Percentiles rank a stretch among this genome's conserved stretches.
These are phyloP conservation scores for Vigna radiata DNA, from an alignment of 306 rosid species.

Conservation along the genomic window DNA sequence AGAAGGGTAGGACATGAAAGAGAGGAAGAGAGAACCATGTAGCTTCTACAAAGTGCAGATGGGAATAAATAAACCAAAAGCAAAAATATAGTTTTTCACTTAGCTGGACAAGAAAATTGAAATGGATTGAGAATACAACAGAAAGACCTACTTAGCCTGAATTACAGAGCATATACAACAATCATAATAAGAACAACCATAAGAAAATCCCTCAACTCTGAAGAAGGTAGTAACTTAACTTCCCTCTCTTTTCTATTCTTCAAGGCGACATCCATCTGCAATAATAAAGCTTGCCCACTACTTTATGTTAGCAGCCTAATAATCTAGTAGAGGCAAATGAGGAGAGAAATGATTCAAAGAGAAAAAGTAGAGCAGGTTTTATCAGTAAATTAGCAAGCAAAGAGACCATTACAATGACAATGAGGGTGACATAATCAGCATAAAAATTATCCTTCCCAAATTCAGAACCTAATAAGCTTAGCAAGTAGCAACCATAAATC, in stretches of 20 bases:
- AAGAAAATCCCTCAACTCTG: constrained; percentile 47
- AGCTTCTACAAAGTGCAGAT: constrained; percentile 17
- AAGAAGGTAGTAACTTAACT: constrained; percentile 24
- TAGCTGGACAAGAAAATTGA: constrained; percentile 45
- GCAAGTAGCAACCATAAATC: constrained; percentile 45
- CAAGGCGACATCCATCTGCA: constrained; percentile 47
- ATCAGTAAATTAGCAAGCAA: constrained; percentile 58
- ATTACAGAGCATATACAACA: constrained; percentile 65
- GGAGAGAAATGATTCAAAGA: constrained; percentile 49
- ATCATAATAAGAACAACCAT: constrained; percentile 34
- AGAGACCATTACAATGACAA: constrained; percentile 64
- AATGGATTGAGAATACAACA: constrained; percentile 62
- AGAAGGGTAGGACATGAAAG: constrained; percentile 2
- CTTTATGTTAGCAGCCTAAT: constrained; percentile 53
- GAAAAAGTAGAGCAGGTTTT: constrained; percentile 49
- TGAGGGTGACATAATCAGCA: constrained; percentile 59
- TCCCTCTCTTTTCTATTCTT: constrained; percentile 53
- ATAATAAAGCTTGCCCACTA: constrained; percentile 50
- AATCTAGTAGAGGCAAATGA: constrained; percentile 55
- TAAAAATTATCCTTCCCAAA: constrained; percentile 54
- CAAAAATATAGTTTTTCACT: constrained; percentile 40
- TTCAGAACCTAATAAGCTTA: constrained; percentile 56
- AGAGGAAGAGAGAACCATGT: constrained; percentile 6
- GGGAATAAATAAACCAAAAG: constrained; percentile 16
- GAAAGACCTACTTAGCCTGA: constrained; percentile 54